These are phyloP conservation scores for Achlya hypogyna DNA, from an alignment of 352 stramenopile genomes.

Conservation along the genomic window DNA sequence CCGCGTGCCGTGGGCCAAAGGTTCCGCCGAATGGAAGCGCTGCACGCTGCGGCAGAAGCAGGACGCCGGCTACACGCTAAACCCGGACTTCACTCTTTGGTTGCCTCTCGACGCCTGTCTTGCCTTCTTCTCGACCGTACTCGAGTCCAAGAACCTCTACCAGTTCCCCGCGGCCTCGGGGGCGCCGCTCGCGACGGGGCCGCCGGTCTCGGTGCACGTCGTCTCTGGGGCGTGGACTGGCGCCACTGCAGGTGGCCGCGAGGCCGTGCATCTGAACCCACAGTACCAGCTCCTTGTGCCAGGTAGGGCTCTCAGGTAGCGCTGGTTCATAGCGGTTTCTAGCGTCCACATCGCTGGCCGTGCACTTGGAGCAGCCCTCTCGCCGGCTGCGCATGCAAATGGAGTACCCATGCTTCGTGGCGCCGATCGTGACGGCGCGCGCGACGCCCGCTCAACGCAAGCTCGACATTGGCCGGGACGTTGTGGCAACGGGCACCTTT, in stretches of 20 bases:
- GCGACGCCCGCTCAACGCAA: constrained; percentile 55
- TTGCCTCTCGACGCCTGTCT: constrained; percentile 74
- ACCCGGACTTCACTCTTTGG: constrained; percentile 71
- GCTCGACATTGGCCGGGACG: constrained; percentile 69
- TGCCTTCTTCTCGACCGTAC: constrained; percentile 64
- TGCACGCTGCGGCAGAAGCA: constrained; percentile 69
- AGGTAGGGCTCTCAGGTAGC: constrained; percentile 25
- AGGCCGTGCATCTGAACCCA: constrained; percentile 80
- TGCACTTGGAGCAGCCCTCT: constrained; percentile 69
- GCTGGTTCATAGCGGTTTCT: not conserved
- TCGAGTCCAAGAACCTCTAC: constrained; percentile 77
- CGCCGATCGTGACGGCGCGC: constrained; percentile 68
- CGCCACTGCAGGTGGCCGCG: constrained; percentile 61
- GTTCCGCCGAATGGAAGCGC: constrained; percentile 57
- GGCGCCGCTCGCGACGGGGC: constrained; percentile 36
- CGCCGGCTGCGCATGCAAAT: constrained; percentile 60
- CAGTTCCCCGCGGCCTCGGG: constrained; percentile 64
- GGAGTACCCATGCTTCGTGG: constrained; percentile 71
- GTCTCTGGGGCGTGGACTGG: constrained; percentile 71
- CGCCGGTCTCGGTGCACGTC: constrained; percentile 64
- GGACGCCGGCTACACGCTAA: constrained; percentile 67
- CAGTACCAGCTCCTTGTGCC: constrained; percentile 75
- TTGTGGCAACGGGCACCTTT: constrained; percentile 72
- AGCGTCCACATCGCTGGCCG: constrained; percentile 25
- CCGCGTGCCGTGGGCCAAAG: constrained; percentile 57